These are phyloP conservation scores for Pythium guiyangense DNA, from an alignment of 352 stramenopile species.

Conservation along the genomic window DNA sequence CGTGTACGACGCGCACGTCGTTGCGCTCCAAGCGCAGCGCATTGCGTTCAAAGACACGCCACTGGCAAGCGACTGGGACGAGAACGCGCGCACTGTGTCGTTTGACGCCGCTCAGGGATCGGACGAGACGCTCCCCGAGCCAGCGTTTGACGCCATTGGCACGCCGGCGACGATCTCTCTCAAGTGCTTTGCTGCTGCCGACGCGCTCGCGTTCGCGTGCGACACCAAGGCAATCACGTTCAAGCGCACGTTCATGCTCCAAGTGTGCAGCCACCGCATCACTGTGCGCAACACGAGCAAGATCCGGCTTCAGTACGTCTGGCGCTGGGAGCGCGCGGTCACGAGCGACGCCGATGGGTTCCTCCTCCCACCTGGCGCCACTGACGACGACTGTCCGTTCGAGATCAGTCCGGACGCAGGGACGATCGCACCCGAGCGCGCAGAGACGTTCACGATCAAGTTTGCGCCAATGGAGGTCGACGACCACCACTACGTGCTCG, in stretches of 20 bases:
- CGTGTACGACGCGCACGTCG: constrained; percentile 30
- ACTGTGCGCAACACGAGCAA: constrained; percentile 67
- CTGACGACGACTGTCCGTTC: constrained; percentile 81
- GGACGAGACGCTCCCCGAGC: constrained; percentile 31
- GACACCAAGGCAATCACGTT: constrained; percentile 62
- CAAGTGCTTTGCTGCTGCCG: constrained; percentile 64
- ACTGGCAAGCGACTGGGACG: constrained; percentile 65
- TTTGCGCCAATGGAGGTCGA: constrained; percentile 92
- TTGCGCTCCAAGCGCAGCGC: constrained; percentile 41
- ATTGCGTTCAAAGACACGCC: constrained; percentile 40
- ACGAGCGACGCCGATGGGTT: constrained; percentile 2
- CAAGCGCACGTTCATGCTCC: constrained; percentile 85
- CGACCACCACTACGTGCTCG: constrained; percentile 73
- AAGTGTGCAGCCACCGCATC: constrained; percentile 75
- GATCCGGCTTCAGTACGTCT: constrained; percentile 55
- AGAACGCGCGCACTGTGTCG: constrained; percentile 56
- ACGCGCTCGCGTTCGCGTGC: constrained; percentile 53
- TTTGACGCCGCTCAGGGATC: constrained; percentile 27
- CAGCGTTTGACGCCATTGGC: constrained; percentile 36
- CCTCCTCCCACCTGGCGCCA: background rate
- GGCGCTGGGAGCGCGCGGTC: constrained; percentile 36
- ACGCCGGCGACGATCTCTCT: constrained; percentile 31
- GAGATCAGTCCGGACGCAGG: constrained; percentile 66
- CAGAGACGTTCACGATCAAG: constrained; percentile 75
- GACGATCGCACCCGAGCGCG: constrained; percentile 44